These are phyloP conservation scores for Chlorophyllum brunneum DNA, from an alignment of 768 basidiomycete genomes.

Conservation along the genomic window DNA sequence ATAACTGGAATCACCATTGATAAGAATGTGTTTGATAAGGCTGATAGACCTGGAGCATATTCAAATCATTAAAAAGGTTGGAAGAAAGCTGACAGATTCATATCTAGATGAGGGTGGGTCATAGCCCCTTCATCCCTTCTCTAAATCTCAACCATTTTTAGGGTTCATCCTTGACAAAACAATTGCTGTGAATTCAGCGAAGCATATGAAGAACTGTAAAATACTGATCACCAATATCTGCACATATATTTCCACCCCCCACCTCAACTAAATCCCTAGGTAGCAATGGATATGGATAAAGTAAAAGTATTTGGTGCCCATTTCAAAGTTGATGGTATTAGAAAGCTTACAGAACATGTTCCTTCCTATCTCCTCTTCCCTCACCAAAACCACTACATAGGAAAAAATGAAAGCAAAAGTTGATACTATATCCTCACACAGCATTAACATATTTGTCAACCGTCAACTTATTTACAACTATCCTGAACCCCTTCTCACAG, in stretches of 20 bases:
- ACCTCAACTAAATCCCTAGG: conserved; percentile 1
- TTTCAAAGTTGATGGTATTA: conserved; percentile 92
- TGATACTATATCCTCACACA: conserved; percentile 88
- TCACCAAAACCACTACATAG: conserved; percentile 36
- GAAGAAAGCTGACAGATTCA: conserved; percentile 95
- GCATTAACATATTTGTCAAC: conserved; percentile 97
- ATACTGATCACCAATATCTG: conserved; percentile 99
- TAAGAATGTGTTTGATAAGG: conserved; percentile 48
- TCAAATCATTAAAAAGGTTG: conserved; percentile 98
- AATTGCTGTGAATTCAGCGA: conserved; percentile 92
- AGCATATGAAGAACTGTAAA: conserved; percentile 90
- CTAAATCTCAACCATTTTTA: conserved; percentile 23
- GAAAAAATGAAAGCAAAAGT: conserved; percentile 99
- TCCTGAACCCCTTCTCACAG: conserved; percentile 92
- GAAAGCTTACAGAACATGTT: conserved; percentile 92
- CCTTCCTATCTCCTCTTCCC: conserved; percentile 17
- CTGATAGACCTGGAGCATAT: conserved; percentile 95
- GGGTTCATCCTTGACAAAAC: conserved; percentile 98
- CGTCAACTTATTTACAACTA: conserved; percentile 99
- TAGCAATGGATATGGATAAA: conserved; percentile 99
- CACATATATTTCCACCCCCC: conserved; percentile 32
- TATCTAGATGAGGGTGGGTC: conserved; percentile 92
- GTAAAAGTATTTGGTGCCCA: conserved; percentile 99
- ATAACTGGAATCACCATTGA: neutral
- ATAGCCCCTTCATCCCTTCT: neutral